Percentiles rank a stretch among this genome's conserved stretches.
Conservation (phyloP, 805 yeast species). For the Kazachstania africana region DNA sequence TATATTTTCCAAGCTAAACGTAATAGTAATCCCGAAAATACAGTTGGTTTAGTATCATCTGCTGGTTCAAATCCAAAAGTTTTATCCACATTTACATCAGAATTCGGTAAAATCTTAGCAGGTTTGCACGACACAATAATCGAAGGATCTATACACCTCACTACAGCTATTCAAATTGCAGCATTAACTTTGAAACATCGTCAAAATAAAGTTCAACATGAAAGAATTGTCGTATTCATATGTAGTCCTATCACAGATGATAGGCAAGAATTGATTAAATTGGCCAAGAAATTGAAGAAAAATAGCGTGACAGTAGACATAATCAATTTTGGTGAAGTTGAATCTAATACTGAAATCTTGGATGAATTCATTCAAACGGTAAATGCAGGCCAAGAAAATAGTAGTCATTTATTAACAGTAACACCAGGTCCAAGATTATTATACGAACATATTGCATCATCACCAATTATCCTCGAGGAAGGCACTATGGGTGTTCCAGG, state of each 20-base stretch:
- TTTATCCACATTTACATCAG: constrained; percentile 77
- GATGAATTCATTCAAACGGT: constrained; percentile 68
- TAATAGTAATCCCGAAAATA: constrained; percentile 82
- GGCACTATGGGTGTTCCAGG: constrained; percentile 31
- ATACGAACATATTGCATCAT: constrained; percentile 68
- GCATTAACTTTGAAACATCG: constrained; percentile 89
- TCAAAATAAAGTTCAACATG: constrained; percentile 85
- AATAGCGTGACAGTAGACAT: constrained; percentile 84
- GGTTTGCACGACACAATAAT: constrained; percentile 76
- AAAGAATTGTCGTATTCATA: constrained; percentile 79
- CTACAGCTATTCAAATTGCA: constrained; percentile 87
- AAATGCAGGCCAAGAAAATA: constrained; percentile 50
- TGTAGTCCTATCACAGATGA: constrained; percentile 69
- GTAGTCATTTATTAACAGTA: constrained; percentile 72
- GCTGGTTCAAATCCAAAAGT: constrained; percentile 78
- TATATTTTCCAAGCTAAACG: constrained; percentile 76
- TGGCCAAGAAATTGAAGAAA: constrained; percentile 89
- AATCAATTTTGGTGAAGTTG: constrained; percentile 85
- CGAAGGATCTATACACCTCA: constrained; percentile 54
- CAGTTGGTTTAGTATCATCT: constrained; percentile 82
- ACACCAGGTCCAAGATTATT: constrained; percentile 82
- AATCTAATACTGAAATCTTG: constrained; percentile 60
- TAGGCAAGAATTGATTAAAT: constrained; percentile 60
- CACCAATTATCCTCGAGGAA: constrained; percentile 66
- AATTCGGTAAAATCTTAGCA: constrained; percentile 71